Conservation (phyloP, 176 grass and related monocot genomes). For the Aegilops umbellulata region DNA sequence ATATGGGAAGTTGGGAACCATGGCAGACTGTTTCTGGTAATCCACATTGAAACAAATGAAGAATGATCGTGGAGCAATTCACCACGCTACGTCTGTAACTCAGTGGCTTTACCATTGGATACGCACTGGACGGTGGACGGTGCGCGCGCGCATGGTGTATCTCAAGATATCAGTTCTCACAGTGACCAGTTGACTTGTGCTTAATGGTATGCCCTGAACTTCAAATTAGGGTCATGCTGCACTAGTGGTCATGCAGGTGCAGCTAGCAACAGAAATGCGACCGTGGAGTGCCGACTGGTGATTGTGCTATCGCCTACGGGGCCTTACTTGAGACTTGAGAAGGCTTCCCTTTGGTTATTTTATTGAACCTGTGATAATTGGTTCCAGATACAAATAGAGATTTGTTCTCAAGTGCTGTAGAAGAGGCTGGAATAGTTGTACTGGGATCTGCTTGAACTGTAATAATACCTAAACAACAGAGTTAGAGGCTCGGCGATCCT, state of each 20-base stretch:
- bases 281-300: background rate
- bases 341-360: background rate
- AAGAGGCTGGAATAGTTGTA: background rate
- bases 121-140: background rate
- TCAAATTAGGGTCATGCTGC: background rate
- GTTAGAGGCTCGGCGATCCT: background rate
- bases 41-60: background rate
- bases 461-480: background rate
- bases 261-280: background rate
- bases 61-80: conserved; percentile 2
- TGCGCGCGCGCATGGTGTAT: background rate
- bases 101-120: background rate
- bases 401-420: background rate
- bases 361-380: background rate
- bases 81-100: background rate
- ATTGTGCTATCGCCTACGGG: background rate
- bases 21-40: conserved; percentile 14
- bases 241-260: background rate
- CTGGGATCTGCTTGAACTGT: background rate
- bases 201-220: background rate
- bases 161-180: background rate
- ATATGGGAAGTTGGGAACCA: background rate
- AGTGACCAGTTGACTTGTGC: background rate
- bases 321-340: background rate
- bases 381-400: background rate